phyloP scores from a whole-genome alignment of 176 grass and related monocot genomes.

The Carex scoparia region DNA sequence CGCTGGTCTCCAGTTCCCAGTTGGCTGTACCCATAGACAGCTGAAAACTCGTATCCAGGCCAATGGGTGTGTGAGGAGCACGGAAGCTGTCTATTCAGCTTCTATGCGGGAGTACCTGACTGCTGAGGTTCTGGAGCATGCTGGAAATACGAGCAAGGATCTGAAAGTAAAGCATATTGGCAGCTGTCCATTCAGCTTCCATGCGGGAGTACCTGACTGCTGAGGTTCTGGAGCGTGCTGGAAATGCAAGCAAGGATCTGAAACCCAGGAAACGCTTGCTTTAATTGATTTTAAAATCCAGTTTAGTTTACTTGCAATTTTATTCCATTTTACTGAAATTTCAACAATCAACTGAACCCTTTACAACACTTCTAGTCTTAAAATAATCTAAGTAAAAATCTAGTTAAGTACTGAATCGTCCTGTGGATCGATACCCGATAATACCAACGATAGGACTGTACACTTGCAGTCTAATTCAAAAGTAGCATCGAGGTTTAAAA shows the following conservation, averaged over 20 bases:
- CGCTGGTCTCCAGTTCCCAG: slow-evolving; percentile 60
- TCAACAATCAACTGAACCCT: too few species aligned
- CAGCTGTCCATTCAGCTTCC: slow-evolving; percentile 44
- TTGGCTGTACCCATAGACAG: slow-evolving; percentile 47
- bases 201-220: slow-evolving; percentile 52
- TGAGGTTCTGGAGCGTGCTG: slow-evolving; percentile 54
- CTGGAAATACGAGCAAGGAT: slow-evolving; percentile 55
- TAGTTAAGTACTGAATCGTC: too few species aligned
- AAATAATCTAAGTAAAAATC: too few species aligned
- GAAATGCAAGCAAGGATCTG: slow-evolving; percentile 59
- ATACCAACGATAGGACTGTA: too few species aligned
- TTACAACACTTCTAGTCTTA: too few species aligned
- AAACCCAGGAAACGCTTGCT: too few species aligned
- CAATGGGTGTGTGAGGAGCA: slow-evolving; percentile 40
- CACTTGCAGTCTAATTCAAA: too few species aligned
- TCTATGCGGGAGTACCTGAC: slow-evolving; percentile 53
- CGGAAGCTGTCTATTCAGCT: slow-evolving; percentile 45
- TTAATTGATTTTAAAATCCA: too few species aligned
- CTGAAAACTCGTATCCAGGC: slow-evolving; percentile 35
- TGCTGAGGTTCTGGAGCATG: slow-evolving; percentile 54
- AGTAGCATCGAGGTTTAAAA: too few species aligned
- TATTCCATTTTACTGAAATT: too few species aligned
- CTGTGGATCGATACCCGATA: too few species aligned
- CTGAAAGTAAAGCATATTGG: slow-evolving; percentile 61
- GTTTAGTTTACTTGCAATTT: too few species aligned